A percentile compares a stretch with the other conserved stretches of the same genome.
Evolutionary conservation across 371 early-diverging fungal genomes (phyloP).

Genomic region (Saksenaea vasiformis): DNA sequence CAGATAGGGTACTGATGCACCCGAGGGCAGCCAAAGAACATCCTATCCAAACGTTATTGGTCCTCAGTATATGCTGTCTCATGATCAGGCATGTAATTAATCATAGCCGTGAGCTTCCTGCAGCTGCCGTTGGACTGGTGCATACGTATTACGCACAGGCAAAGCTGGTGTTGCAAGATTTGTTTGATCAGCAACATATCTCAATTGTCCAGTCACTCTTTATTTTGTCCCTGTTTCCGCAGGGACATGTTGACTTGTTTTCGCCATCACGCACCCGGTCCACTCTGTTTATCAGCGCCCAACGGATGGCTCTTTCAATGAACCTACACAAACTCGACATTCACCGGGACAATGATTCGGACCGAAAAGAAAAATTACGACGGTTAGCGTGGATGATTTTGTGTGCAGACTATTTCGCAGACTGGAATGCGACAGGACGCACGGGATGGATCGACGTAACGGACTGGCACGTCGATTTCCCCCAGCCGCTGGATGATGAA

Average conservation of each 20-base stretch:
- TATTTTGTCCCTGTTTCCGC: slow-evolving; percentile 40
- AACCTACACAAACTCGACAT: slow-evolving; percentile 36
- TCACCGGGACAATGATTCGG: slow-evolving; percentile 18
- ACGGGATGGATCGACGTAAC: slow-evolving; percentile 36
- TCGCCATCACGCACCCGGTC: slow-evolving; percentile 32
- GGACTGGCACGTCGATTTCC: slow-evolving; percentile 49
- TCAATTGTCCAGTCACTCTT: slow-evolving; percentile 42
- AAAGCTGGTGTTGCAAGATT: slow-evolving; percentile 36
- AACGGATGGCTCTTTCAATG: slow-evolving; percentile 42
- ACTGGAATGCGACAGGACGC: slow-evolving; percentile 33
- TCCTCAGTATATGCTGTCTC: slow-evolving; percentile 38
- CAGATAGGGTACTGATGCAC: slow-evolving; percentile 35
- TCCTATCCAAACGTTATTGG: slow-evolving; percentile 32
- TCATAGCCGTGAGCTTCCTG: slow-evolving; percentile 26
- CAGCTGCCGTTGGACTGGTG: slow-evolving; percentile 31
- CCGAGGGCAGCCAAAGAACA: slow-evolving; percentile 32
- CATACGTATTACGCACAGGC: slow-evolving; percentile 42
- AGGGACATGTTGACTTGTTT: slow-evolving; percentile 36
- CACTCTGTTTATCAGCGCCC: slow-evolving; percentile 23
- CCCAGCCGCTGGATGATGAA: slow-evolving; percentile 36
- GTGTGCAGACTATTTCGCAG: slow-evolving; percentile 47
- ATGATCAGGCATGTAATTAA: slow-evolving; percentile 42
- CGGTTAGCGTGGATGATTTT: slow-evolving; percentile 48
- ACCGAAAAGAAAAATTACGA: slow-evolving; percentile 33
- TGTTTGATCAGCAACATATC: slow-evolving; percentile 46